Conservation (phyloP, 2,329 filamentous ascomycete genomes). For the Claviceps capensis region DNA sequence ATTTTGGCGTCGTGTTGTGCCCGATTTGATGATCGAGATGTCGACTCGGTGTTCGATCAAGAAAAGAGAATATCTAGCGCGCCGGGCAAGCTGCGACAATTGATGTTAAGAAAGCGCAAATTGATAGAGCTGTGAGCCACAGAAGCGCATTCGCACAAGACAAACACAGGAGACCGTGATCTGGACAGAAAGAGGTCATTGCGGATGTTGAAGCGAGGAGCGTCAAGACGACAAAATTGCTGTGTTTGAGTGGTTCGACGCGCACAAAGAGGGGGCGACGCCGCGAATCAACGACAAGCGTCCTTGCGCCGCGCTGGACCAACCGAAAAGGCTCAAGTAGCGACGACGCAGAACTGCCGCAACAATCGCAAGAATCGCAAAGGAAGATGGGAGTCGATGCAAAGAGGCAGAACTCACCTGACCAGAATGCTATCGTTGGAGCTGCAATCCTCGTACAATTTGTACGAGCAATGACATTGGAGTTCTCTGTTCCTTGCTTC, state of each 20-base stretch:
- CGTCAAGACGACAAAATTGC: background rate
- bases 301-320: no score
- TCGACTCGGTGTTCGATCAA: no score
- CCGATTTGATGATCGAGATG: background rate
- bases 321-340: no score
- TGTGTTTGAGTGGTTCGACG: background rate
- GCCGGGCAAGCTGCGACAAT: background rate
- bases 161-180: background rate
- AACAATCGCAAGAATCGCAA: background rate
- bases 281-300: background rate
- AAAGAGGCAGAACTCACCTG: background rate
- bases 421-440: background rate
- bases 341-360: no score
- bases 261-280: constrained; percentile 1
- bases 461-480: constrained; percentile 7
- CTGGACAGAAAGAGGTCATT: constrained; percentile 2
- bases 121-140: background rate
- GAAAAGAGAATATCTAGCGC: background rate
- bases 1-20: background rate
- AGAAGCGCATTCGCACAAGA: no score
- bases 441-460: background rate
- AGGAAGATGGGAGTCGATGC: background rate
- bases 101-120: background rate
- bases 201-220: background rate
- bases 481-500: background rate